phyloP scores from a whole-genome alignment of 805 yeast species.

The Scheffersomyces stipitis region DNA sequence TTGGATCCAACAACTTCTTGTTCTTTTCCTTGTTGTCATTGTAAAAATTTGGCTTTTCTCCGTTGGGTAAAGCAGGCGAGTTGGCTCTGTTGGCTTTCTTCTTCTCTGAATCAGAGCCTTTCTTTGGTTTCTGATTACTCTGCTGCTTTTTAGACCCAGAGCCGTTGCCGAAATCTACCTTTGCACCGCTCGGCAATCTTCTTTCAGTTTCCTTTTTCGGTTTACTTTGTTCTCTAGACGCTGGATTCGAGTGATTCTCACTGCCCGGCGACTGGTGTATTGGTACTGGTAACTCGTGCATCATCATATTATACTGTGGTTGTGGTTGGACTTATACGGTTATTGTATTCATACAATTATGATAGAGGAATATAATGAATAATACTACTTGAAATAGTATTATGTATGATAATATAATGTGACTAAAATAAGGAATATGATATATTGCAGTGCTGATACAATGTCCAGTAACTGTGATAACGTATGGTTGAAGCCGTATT shows the following conservation, averaged over 20 bases:
- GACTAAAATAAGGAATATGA: too few species aligned
- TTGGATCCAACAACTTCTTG: too few species aligned
- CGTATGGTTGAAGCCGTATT: too few species aligned
- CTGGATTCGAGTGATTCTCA: not conserved
- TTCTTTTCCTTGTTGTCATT: conserved; percentile 10
- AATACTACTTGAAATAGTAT: conserved; percentile 1
- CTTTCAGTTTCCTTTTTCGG: conserved; percentile 13
- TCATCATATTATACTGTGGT: conserved; percentile 23
- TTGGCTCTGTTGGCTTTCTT: conserved; percentile 4
- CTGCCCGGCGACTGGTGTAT: conserved; percentile 14
- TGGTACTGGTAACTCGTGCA: conserved; percentile 33
- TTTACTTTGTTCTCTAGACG: conserved; percentile 1
- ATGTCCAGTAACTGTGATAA: too few species aligned
- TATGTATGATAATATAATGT: too few species aligned
- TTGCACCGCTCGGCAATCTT: conserved; percentile 28
- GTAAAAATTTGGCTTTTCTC: conserved; percentile 29
- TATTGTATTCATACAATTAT: conserved; percentile 3
- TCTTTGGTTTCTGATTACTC: conserved; percentile 3
- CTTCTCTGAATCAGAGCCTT: conserved; percentile 1
- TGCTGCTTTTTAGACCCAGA: conserved; percentile 7
- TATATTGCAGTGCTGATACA: too few species aligned
- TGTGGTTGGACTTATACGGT: conserved; percentile 5
- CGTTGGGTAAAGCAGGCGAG: conserved; percentile 25
- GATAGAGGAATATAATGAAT: conserved; percentile 1
- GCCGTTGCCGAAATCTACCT: conserved; percentile 29